A percentile compares a stretch with the other conserved stretches of the same genome.
These are phyloP conservation scores for Teunomyces atbi DNA, from an alignment of 805 yeast genomes.

Conservation along the genomic window DNA sequence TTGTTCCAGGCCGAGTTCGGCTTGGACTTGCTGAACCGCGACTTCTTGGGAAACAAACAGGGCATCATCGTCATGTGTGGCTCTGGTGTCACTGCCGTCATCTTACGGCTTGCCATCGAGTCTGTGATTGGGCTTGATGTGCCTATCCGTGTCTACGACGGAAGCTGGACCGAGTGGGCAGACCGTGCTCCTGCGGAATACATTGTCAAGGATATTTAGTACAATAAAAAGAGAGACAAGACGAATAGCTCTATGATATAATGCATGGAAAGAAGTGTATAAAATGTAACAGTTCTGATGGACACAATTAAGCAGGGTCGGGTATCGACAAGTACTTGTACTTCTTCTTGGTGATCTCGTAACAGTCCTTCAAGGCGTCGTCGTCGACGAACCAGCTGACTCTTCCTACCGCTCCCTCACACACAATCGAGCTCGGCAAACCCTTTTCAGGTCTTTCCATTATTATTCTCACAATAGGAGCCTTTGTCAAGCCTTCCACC, in stretches of 20 bases:
- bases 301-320: slow-evolving; percentile 6
- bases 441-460: slow-evolving; percentile 98
- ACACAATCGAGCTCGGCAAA: slow-evolving; percentile 87
- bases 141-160: slow-evolving; percentile 58
- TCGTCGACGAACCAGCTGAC: slow-evolving; percentile 97
- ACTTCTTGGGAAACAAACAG: slow-evolving; percentile 40
- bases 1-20: slow-evolving; percentile 41
- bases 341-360: slow-evolving; percentile 64
- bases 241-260: slow-evolving; percentile 1
- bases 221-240: background rate
- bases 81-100: slow-evolving; percentile 93
- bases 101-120: slow-evolving; percentile 63
- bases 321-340: slow-evolving; percentile 53
- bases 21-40: slow-evolving; percentile 27
- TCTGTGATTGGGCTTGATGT: slow-evolving; percentile 34
- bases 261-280: background rate
- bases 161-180: slow-evolving; percentile 88
- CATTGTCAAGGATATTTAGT: slow-evolving; percentile 40
- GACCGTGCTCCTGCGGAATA: slow-evolving; percentile 60
- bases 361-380: slow-evolving; percentile 81
- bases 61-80: slow-evolving; percentile 91
- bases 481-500: slow-evolving; percentile 94
- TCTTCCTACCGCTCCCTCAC: slow-evolving; percentile 95
- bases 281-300: no score
- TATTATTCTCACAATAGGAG: slow-evolving; percentile 84